Evolutionary conservation across 768 basidiomycete genomes (phyloP), one percentile per base, ranked within the genome.

Genomic region (Calocybe cyanea): DNA sequence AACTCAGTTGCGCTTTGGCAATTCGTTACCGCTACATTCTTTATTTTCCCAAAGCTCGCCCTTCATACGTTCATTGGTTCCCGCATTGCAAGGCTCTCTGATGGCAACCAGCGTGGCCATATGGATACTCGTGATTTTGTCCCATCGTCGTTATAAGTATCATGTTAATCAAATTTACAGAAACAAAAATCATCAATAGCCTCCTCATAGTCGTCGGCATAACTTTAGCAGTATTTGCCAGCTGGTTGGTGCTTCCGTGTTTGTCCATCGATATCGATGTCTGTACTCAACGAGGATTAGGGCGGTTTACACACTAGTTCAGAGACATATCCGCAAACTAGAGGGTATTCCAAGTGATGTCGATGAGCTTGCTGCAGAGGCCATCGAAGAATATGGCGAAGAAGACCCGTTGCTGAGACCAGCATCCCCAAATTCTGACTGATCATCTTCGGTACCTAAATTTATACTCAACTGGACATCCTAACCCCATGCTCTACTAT

Each of bases 1-100:
- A 75, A 81, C 60, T 67, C 85, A 4, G 88, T 92, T 11, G 68
- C 79, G 3, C 58, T 92, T 2, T 79, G 76, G 71, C 88, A 92
- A 65, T 92, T 92, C 58, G 64, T 80, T 38, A 57, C 81, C 7
- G 91, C 91, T 5, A 92, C 88, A 4, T 63, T 76, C 36, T 81
- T 80, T 57, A 69, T 81, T 7, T 77, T 81, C 35, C 90, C 91
- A 18, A 91, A 83, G 58, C 66, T 85, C 4, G 61, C 83, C 24
- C 69, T 92, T 20, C 78, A 86, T 48, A 80, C 84, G 11, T 90
- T 91, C 63, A 80, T 92, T 41, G 91, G 90, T 2, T 83, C 84
- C 1, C 78, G 79, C 20, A 77, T 91, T 34, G 86, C 85, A 32
- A 70, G 70, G 9, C 67, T 92, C 13, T 84, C 89, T 8, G 90